These are phyloP conservation scores for Didymella segeticola DNA, from an alignment of 2,329 filamentous ascomycete species.

Conservation along the genomic window DNA sequence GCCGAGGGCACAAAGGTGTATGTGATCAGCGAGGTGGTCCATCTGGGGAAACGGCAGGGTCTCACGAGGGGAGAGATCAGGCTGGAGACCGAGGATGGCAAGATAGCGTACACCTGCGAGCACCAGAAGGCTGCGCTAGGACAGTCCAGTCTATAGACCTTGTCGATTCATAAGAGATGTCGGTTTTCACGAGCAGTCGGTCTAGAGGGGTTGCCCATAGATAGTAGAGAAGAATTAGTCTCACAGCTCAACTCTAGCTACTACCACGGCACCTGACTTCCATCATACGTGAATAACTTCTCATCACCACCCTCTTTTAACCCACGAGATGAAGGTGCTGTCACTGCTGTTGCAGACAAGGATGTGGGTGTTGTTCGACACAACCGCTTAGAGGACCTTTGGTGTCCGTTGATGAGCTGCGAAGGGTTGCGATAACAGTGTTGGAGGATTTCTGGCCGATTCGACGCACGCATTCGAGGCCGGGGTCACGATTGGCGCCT, in stretches of 20 bases:
- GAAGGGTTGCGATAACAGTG: not conserved
- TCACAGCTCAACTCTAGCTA: not conserved
- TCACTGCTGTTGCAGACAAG: not conserved
- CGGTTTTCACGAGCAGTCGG: not conserved
- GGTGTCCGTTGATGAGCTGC: not conserved
- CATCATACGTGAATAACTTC: not conserved
- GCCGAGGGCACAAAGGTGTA: slow-evolving; percentile 49
- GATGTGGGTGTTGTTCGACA: not conserved
- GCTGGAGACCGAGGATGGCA: slow-evolving; percentile 43
- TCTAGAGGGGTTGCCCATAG: not conserved
- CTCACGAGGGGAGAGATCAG: slow-evolving; percentile 51
- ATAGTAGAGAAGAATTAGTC: not conserved
- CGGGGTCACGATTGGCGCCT: not conserved
- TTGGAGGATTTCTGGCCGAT: not conserved
- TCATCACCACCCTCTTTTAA: not conserved
- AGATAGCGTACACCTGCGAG: slow-evolving; percentile 50
- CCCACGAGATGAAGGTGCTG: not conserved
- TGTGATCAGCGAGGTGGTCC: slow-evolving; percentile 54
- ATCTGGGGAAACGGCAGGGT: slow-evolving; percentile 52
- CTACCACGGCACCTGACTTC: not conserved
- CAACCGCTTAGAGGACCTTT: not conserved
- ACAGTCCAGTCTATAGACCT: slow-evolving; percentile 25
- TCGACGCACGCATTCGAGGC: not conserved
- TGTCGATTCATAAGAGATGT: not conserved
- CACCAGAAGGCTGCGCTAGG: slow-evolving; percentile 46